Evolutionary conservation across 2,329 filamentous ascomycete species (phyloP), one percentile per base, ranked within the genome.

Genomic region (Ascocoryne sarcoides): DNA sequence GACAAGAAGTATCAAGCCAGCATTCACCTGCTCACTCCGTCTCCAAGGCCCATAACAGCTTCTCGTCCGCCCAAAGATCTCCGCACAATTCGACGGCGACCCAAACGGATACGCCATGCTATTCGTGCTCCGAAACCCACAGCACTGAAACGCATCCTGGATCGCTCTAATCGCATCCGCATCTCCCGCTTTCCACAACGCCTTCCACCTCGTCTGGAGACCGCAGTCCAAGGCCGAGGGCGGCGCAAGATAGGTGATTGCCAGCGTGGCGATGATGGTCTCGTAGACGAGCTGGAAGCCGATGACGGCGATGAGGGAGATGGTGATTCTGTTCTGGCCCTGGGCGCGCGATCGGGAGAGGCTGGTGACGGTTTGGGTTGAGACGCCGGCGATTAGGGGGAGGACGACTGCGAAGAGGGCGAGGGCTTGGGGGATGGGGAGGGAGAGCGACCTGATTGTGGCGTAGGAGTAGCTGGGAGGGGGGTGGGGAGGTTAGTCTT

Each of bases 121-220:
- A 20, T 56, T 59, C 19, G 75, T 55, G 4, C 65, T 69, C 40
- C 67, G 67, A 23, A 84, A 65, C 0, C 82, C 82, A 49, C 82
- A 87, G 62, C 82, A 87, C 5, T 70, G 56, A 21, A 84, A 70
- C 0, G 68, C 58, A 54, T 86, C 76, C 53, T 87, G 82, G 37
- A 87, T 79, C 2, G 62, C 59, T 31, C 68, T 64, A 42, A 86
- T 71, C 2, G 66, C 58, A 4, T 54, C 52, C 1, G 47, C 66
- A 40, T 83, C 65, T 44, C 78, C 75, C 0, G 53, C 49, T 0
- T 48, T 57, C 50, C 67, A 84, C 42, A 84, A 54, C 2, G 43
- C 47, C 49, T 65, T 62, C 82, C 82, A 86, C 29, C 57, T 59
- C 3, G 63, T 62, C 7, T 74, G 63, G n/a, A 85, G 59, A 1